Evolutionary conservation across 805 yeast species (phyloP), one percentile per base, ranked within the genome.

Genomic region (Clavispora vitiphila): DNA sequence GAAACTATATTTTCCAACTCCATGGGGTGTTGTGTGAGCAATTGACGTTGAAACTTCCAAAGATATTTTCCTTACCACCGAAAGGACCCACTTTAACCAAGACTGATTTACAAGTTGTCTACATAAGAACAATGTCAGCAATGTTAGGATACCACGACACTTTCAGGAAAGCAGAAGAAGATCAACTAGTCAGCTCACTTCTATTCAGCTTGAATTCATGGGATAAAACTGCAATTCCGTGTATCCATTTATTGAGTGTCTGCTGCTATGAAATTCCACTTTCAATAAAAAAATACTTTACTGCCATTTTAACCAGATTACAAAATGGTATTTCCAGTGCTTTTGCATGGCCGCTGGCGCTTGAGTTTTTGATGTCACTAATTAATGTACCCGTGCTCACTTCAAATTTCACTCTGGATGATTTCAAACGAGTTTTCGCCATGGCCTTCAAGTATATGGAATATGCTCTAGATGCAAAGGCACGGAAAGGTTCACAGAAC

Each of bases 241-340:
- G 88, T 49, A 76, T 89, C 22, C 88, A 87, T 51, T 81, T 83
- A 34, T 65, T 90, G 43, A 79, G 84, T 5, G 72, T 84, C 2
- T 84, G 91, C 50, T 83, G 95, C 56, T 87, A 84, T 57, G 96
- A 86, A 56, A 70, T 85, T 25, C 95, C 96, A 1, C 57, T 71
- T 9, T 78, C 91, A 0, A 72, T 89, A 41, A 84, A 82, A 57
- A 81, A 82, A 53, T 83, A 70, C 51, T 57, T 87, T 26, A 70
- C 81, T 8, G 79, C 78, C n/a, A 78, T 89, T 9, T 69, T 88
- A 46, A 77, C 83, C n/a, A 77, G 77, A 39, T 62, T 89, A 30
- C 95, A 86, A 53, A 81, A 86, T 5, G 76, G 86, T 55, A 77
- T 88, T 29, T 79, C 95, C 0, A 78, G 79, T 49, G 71, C 81